Evolutionary conservation across 441 rosid genomes (phyloP), one percentile per base, ranked within the genome.

Genomic region (Syzygium malaccense): DNA sequence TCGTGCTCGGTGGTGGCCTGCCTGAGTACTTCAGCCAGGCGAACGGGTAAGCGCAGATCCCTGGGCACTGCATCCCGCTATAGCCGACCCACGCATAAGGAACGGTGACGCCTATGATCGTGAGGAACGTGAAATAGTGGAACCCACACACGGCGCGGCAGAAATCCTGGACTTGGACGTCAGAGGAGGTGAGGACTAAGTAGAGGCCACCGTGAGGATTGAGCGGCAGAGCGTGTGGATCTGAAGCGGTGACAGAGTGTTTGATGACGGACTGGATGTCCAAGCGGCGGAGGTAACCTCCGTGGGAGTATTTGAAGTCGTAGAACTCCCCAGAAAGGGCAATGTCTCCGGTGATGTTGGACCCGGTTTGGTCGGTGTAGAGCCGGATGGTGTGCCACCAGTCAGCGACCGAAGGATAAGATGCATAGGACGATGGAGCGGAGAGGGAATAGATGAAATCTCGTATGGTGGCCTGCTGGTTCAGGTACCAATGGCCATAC

Each of bases 61-160:
- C 93, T 0, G 96, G 95, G 90, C 95, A 94, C 86, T 94, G 96
- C 6, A 87, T 90, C 37, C 96, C 95, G 14, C 94, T 93, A 30
- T 95, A 90, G 11, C 96, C 95, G 58, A 95, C 90, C 95, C 96
- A 95, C 5, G 96, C 96, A 55, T 95, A 94, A 1, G 96, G 96
- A 55, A 92, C 93, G 1, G 92, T 92, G 79, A 88, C 93, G 4
- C 98, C 96, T 49, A 93, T 95, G 51, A 92, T 86, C 49, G 18
- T 85, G 23, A 95, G 94, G 89, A 95, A 95, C 45, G 96, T 93
- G 92, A 95, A 95, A 91, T 95, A 95, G 90, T 95, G 96, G 87
- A 95, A 94, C 12, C 96, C 96, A 68, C 95, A 94, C 13, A 93
- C 95, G 8, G 92, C 96, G 49, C 96, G 90, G 87, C 96, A 95